Evolutionary conservation across 306 rosid genomes (phyloP).

Genomic region (Citrullus colocynthis): DNA sequence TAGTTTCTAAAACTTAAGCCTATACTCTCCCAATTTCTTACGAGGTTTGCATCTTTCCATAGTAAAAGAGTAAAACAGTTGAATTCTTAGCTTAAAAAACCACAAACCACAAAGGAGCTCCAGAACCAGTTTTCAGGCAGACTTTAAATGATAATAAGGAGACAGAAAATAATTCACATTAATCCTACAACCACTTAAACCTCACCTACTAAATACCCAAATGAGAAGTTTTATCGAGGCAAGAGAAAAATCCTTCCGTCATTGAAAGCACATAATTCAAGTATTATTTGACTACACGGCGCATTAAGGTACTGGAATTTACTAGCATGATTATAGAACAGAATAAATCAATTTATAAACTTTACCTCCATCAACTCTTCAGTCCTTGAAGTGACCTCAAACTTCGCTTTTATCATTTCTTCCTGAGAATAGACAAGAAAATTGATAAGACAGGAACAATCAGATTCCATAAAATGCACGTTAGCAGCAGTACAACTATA

Average conservation of each 20-base stretch:
- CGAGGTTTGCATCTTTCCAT: no score
- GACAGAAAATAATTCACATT: neutral
- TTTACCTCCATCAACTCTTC: conserved; percentile 56
- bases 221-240: neutral
- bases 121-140: no score
- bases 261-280: neutral
- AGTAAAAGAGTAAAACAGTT: no score
- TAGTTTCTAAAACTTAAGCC: no score
- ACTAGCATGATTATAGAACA: neutral
- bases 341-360: conserved; percentile 3
- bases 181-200: neutral
- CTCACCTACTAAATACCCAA: neutral
- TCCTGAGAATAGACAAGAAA: conserved; percentile 40
- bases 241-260: neutral
- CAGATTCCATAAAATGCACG: neutral
- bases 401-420: conserved; percentile 77
- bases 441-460: neutral
- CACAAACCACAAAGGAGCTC: neutral
- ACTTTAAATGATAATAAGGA: neutral
- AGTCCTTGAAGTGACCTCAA: conserved; percentile 48
- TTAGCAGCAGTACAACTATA: conserved; percentile 1
- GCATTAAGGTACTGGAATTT: neutral
- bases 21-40: no score
- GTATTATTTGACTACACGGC: neutral
- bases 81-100: no score